Conservation (phyloP, 192 early-diverging fungal genomes). For the Coemansia sp. region DNA sequence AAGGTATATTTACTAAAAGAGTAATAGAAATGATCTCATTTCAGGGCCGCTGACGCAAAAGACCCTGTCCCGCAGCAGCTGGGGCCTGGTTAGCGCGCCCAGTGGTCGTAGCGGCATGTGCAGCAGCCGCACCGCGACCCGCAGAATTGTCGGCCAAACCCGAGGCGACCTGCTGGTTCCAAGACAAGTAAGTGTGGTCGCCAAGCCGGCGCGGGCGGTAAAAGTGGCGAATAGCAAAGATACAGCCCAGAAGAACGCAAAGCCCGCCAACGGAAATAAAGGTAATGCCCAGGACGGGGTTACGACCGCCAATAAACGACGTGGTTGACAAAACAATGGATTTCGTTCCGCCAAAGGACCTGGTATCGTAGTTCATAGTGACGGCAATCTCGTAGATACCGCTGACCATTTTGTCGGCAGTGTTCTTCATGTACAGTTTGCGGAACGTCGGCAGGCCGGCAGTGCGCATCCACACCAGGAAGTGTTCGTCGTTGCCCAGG, state of each 20-base stretch:
- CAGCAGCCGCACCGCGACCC: not conserved
- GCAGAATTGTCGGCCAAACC: conserved; percentile 31
- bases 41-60: conserved; percentile 32
- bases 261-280: conserved; percentile 92
- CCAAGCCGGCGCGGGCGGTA: conserved; percentile 93
- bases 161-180: conserved; percentile 73
- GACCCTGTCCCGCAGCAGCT: not conserved
- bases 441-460: conserved; percentile 94
- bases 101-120: conserved; percentile 8
- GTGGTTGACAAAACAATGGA: conserved; percentile 89
- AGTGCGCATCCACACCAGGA: conserved; percentile 98
- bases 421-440: conserved; percentile 87
- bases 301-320: conserved; percentile 94
- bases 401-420: conserved; percentile 51
- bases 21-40: not conserved
- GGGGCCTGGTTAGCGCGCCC: conserved; percentile 12
- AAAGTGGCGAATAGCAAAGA: conserved; percentile 87
- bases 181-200: conserved; percentile 93
- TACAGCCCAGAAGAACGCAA: conserved; percentile 81
- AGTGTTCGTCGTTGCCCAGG: conserved; percentile 66
- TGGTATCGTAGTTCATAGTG: conserved; percentile 77
- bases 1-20: not conserved
- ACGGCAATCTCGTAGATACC: conserved; percentile 76
- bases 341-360: conserved; percentile 89
- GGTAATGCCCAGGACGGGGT: conserved; percentile 91